Conservation (phyloP, 768 basidiomycete species). For the Suillus occidentalis region DNA sequence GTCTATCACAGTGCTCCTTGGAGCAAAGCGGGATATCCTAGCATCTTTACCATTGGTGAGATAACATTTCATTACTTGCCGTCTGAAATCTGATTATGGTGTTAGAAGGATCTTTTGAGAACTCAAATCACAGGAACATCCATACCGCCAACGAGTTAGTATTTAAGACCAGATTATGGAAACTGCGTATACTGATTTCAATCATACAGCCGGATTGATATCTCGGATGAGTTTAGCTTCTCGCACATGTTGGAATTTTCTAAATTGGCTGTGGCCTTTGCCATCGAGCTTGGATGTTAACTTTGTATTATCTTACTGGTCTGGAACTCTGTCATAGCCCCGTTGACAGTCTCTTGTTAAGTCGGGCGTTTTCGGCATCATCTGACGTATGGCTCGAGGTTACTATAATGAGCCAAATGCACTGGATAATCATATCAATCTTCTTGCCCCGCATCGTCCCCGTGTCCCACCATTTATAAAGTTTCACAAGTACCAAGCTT, state of each 20-base stretch:
- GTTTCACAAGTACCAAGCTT: neutral
- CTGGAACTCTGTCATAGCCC: neutral
- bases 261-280: constrained; percentile 79
- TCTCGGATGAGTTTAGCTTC: constrained; percentile 89
- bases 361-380: neutral
- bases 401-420: neutral
- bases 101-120: constrained; percentile 66
- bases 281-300: constrained; percentile 60
- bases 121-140: constrained; percentile 74
- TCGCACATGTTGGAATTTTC: constrained; percentile 88
- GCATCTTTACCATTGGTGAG: constrained; percentile 73
- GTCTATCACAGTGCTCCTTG: constrained; percentile 62
- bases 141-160: constrained; percentile 80
- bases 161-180: constrained; percentile 38
- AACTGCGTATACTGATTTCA: constrained; percentile 31
- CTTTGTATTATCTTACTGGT: neutral
- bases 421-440: neutral
- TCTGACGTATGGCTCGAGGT: neutral
- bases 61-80: neutral
- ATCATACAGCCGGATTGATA: constrained; percentile 67
- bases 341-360: neutral
- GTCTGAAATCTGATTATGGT: neutral
- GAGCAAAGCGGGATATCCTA: constrained; percentile 83
- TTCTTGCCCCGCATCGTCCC: constrained; percentile 2
- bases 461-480: constrained; percentile 3